phyloP scores from a whole-genome alignment of 2,329 filamentous ascomycete species.

The Trichoderma hamatum region DNA sequence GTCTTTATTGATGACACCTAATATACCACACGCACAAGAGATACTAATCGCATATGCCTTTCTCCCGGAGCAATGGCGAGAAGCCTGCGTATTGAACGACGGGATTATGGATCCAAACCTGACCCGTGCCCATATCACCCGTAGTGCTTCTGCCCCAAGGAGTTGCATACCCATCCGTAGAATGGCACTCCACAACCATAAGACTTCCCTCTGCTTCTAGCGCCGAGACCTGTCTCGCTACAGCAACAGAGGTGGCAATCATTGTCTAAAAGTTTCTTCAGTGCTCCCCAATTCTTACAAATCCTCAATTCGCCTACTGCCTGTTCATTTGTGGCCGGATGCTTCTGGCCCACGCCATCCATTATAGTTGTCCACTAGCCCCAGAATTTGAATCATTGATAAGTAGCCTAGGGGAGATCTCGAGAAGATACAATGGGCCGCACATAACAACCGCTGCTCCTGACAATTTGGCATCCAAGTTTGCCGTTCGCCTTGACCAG shows the following conservation, averaged over 20 bases:
- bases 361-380: slow-evolving; percentile 18
- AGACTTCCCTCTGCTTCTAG: slow-evolving; percentile 23
- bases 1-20: too few relatives aligned
- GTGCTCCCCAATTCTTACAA: slow-evolving; percentile 18
- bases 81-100: slow-evolving; percentile 42
- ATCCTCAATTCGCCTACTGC: slow-evolving; percentile 21
- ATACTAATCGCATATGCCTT: slow-evolving; percentile 49
- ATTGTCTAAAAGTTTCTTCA: slow-evolving; percentile 26
- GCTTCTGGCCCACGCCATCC: slow-evolving; percentile 26
- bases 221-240: slow-evolving; percentile 24
- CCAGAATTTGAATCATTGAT: slow-evolving; percentile 22
- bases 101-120: slow-evolving; percentile 49
- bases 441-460: not conserved
- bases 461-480: slow-evolving; percentile 26
- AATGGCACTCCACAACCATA: slow-evolving; percentile 5
- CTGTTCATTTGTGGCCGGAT: slow-evolving; percentile 26
- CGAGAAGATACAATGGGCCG: slow-evolving; percentile 12
- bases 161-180: slow-evolving; percentile 31
- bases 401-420: slow-evolving; percentile 18
- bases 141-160: slow-evolving; percentile 35
- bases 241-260: slow-evolving; percentile 26
- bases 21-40: slow-evolving; percentile 26
- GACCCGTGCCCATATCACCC: slow-evolving; percentile 34
- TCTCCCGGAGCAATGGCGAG: slow-evolving; percentile 47
- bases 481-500: slow-evolving; percentile 9